Evolutionary conservation across 208 protist genomes (phyloP).

Genomic region (Acanthamoeba healyi): DNA sequence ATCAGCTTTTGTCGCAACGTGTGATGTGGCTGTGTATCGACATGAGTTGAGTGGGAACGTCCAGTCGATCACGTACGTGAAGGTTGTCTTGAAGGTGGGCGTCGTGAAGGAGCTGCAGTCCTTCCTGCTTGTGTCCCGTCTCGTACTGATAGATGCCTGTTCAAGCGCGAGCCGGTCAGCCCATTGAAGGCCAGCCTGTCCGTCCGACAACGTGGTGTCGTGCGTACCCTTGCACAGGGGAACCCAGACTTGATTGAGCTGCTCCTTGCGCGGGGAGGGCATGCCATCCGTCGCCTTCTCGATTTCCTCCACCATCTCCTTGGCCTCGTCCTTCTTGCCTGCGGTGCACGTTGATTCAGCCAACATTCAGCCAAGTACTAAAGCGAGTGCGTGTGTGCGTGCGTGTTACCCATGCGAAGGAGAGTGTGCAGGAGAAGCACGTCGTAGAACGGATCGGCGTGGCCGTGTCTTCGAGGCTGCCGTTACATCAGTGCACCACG

Average conservation of each 20-base stretch:
- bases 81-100: neutral
- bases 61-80: too few relatives aligned
- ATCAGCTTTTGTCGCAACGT: neutral
- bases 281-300: neutral
- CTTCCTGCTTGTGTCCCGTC: neutral
- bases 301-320: conserved; percentile 39
- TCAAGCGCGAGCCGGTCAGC: too few relatives aligned
- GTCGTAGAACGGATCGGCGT: conserved; percentile 32
- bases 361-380: neutral
- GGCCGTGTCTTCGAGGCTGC: neutral
- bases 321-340: conserved; percentile 20
- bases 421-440: conserved; percentile 36
- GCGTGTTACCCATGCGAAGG: neutral
- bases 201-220: too few relatives aligned
- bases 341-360: neutral
- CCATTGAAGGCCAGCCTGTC: too few relatives aligned
- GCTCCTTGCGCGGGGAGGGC: conserved; percentile 10
- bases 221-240: conserved; percentile 15
- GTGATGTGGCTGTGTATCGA: too few relatives aligned
- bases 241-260: conserved; percentile 28
- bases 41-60: neutral
- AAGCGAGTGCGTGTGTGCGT: too few relatives aligned
- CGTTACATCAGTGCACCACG: too few relatives aligned
- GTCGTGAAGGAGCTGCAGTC: neutral
- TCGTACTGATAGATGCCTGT: neutral